phyloP scores from a whole-genome alignment of 176 grass and related monocot species.

The Cocos nucifera region DNA sequence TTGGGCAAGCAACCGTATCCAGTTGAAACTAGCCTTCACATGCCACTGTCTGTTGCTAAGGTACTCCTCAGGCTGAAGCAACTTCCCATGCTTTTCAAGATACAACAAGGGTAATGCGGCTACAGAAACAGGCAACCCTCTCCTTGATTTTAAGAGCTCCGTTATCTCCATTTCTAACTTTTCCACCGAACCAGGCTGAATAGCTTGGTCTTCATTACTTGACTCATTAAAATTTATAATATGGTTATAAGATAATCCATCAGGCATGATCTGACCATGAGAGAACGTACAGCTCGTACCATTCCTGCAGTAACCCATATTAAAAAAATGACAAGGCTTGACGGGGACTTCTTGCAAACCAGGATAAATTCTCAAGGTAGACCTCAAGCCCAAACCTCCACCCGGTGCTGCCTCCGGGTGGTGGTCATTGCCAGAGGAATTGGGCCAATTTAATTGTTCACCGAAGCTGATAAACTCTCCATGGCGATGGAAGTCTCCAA shows the following conservation, averaged over 20 bases:
- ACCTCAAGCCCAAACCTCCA: neutral
- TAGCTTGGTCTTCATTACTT: neutral
- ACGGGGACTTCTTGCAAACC: neutral
- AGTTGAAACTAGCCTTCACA: constrained; percentile 22
- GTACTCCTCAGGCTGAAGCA: constrained; percentile 22
- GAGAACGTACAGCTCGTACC: constrained; percentile 32
- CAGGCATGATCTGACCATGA: constrained; percentile 15
- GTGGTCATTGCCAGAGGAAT: neutral
- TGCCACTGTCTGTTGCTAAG: constrained; percentile 33
- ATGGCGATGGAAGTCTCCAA: constrained; percentile 1
- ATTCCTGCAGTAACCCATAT: constrained; percentile 37
- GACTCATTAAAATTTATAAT: constrained; percentile 1
- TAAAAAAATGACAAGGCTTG: constrained; percentile 25
- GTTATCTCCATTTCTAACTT: constrained; percentile 51
- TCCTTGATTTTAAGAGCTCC: constrained; percentile 22
- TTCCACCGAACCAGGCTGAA: constrained; percentile 21
- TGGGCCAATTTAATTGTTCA: neutral
- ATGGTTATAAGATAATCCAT: constrained; percentile 7
- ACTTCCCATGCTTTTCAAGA: constrained; percentile 20
- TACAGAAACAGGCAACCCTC: constrained; percentile 29
- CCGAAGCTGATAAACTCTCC: neutral
- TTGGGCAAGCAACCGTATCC: constrained; percentile 27
- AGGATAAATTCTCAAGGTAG: neutral
- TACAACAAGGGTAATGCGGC: constrained; percentile 31
- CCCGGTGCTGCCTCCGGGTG: neutral